Percentiles rank a stretch among this genome's conserved stretches.
Evolutionary conservation across 495 filamentous ascomycete genomes (phyloP).

Genomic region (Durotheca rogersii): DNA sequence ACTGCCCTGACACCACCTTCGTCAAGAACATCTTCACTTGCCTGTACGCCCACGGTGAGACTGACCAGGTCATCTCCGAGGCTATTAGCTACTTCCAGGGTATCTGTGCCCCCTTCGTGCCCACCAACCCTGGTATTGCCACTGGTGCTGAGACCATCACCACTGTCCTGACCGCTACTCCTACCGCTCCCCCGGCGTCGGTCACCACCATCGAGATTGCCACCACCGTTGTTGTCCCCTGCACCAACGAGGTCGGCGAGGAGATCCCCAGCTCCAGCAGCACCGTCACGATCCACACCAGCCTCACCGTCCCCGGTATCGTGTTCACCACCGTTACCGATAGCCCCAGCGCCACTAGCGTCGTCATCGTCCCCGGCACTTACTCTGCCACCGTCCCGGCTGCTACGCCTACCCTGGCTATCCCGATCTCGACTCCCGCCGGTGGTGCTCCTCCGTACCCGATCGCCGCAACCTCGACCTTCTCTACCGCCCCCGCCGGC

Average conservation of each 20-base stretch:
- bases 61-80: slow-evolving; percentile 62
- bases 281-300: slow-evolving; percentile 57
- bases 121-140: slow-evolving; percentile 79
- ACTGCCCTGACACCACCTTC: slow-evolving; percentile 77
- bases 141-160: slow-evolving; percentile 61
- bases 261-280: slow-evolving; percentile 55
- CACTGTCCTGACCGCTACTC: slow-evolving; percentile 57
- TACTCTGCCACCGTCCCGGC: slow-evolving; percentile 28
- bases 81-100: slow-evolving; percentile 86
- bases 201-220: slow-evolving; percentile 63
- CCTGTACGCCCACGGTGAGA: slow-evolving; percentile 71
- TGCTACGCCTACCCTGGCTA: slow-evolving; percentile 16
- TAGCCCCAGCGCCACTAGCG: slow-evolving; percentile 39
- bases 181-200: slow-evolving; percentile 45
- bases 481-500: slow-evolving; percentile 27
- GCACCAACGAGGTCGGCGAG: slow-evolving; percentile 50
- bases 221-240: slow-evolving; percentile 53
- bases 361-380: slow-evolving; percentile 54
- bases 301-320: slow-evolving; percentile 72
- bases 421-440: slow-evolving; percentile 5
- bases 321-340: slow-evolving; percentile 60
- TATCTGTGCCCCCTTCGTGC: slow-evolving; percentile 77
- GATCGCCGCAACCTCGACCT: slow-evolving; percentile 22
- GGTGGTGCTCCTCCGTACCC: slow-evolving; percentile 29
- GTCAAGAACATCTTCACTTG: slow-evolving; percentile 80